Conservation (phyloP, 2,329 filamentous ascomycete genomes). For the Magnaporthiopsis poae region DNA sequence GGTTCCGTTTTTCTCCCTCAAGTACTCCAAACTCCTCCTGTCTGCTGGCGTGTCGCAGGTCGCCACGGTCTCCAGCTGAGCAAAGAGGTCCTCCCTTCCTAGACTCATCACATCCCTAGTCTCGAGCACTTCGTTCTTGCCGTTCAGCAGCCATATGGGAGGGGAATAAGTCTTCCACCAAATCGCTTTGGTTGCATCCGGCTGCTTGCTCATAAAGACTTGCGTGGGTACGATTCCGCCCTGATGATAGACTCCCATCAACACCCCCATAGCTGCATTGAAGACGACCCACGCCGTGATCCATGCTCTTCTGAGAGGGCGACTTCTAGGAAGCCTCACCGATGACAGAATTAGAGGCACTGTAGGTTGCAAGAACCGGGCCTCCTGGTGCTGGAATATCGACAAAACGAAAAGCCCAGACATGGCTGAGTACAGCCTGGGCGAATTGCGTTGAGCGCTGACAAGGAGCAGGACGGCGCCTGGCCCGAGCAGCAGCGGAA, state of each 20-base stretch:
- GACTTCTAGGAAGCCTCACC: conserved; percentile 52
- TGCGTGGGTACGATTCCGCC: conserved; percentile 68
- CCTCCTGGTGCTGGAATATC: conserved; percentile 69
- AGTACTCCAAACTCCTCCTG: conserved; percentile 43
- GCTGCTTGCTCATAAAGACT: conserved; percentile 61
- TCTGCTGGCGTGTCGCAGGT: conserved; percentile 53
- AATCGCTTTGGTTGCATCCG: conserved; percentile 57
- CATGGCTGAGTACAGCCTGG: conserved; percentile 62
- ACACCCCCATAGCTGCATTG: conserved; percentile 54
- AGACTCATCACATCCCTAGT: conserved; percentile 69
- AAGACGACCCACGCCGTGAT: conserved; percentile 56
- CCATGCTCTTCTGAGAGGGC: conserved; percentile 43
- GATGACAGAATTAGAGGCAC: conserved; percentile 70
- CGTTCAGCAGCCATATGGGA: conserved; percentile 69
- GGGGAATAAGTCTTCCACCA: conserved; percentile 87
- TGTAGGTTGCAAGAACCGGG: conserved; percentile 65
- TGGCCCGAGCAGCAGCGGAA: conserved; percentile 64
- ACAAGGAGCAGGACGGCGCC: conserved; percentile 52
- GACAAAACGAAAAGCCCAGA: conserved; percentile 63
- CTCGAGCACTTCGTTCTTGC: conserved; percentile 60
- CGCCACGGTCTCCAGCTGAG: conserved; percentile 47
- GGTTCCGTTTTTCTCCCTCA: conserved; percentile 53
- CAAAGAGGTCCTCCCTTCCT: conserved; percentile 48
- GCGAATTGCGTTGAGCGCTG: conserved; percentile 41
- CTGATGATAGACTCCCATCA: conserved; percentile 78